Conservation (phyloP, 2,329 filamentous ascomycete genomes). For the Trichoderma sp. region DNA sequence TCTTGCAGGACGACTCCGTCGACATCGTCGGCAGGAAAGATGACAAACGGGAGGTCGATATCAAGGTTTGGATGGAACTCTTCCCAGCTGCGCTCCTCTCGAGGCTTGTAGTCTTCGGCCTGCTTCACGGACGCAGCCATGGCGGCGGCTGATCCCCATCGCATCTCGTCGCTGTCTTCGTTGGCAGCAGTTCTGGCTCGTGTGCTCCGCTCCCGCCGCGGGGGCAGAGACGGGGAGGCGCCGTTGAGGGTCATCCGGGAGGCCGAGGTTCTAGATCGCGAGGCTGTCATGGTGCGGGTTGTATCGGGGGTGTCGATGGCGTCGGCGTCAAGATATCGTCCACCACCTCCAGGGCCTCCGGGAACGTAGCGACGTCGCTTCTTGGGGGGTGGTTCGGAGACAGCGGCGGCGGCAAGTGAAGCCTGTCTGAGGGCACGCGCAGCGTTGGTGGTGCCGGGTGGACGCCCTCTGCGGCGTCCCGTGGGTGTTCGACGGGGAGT, state of each 20-base stretch:
- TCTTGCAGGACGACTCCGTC: conserved; percentile 62
- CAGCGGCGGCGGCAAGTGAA: conserved; percentile 33
- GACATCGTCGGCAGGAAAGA: conserved; percentile 80
- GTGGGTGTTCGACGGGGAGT: conserved; percentile 43
- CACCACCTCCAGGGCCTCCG: conserved; percentile 81
- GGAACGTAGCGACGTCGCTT: conserved; percentile 80
- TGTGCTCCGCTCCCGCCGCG: conserved; percentile 57
- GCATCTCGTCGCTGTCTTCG: conserved; percentile 58
- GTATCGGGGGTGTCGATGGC: conserved; percentile 56
- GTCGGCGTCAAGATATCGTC: conserved; percentile 76
- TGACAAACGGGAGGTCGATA: conserved; percentile 74
- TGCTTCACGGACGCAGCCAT: conserved; percentile 85
- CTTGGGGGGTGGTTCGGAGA: conserved; percentile 62
- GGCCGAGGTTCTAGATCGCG: conserved; percentile 46
- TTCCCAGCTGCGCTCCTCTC: conserved; percentile 95
- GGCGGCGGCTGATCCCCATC: conserved; percentile 84
- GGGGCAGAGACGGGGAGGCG: conserved; percentile 43
- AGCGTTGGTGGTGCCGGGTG: conserved; percentile 44
- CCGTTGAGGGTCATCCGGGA: conserved; percentile 45
- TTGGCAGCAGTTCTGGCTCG: conserved; percentile 52
- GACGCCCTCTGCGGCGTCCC: conserved; percentile 48
- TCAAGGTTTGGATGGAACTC: conserved; percentile 96
- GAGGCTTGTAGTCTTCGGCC: conserved; percentile 93
- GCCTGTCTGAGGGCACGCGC: conserved; percentile 41
- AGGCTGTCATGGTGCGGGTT: conserved; percentile 41